Conservation (phyloP, 495 filamentous ascomycete species). For the Penicillium daleae region DNA sequence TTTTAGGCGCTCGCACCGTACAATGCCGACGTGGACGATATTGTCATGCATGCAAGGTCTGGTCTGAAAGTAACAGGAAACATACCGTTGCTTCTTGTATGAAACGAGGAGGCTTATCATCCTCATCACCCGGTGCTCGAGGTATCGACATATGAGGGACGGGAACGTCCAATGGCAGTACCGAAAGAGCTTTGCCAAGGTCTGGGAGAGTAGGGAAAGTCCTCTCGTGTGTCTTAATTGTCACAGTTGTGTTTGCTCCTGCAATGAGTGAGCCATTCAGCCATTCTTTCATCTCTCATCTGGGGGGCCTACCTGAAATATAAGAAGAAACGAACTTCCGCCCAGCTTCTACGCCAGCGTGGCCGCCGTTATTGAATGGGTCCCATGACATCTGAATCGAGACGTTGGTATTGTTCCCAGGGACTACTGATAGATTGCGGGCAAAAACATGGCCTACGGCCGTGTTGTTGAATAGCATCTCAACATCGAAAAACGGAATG, state of each 20-base stretch:
- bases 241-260: constrained; percentile 79
- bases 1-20: no score
- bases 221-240: constrained; percentile 65
- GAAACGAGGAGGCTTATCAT: constrained; percentile 60
- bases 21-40: no score
- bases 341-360: constrained; percentile 61
- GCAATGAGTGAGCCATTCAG: neutral
- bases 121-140: constrained; percentile 45
- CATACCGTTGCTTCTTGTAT: constrained; percentile 81
- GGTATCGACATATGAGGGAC: constrained; percentile 66
- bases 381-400: constrained; percentile 73
- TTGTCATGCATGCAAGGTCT: neutral
- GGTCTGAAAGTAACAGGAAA: neutral
- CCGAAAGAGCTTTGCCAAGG: constrained; percentile 72
- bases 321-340: constrained; percentile 80
- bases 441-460: constrained; percentile 73
- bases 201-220: constrained; percentile 75
- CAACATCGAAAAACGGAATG: constrained; percentile 77
- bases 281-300: neutral
- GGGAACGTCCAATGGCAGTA: constrained; percentile 66
- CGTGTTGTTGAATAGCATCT: constrained; percentile 72
- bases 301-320: constrained; percentile 66
- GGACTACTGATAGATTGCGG: constrained; percentile 58
- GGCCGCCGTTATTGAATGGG: constrained; percentile 63
- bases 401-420: constrained; percentile 75